phyloP scores from a whole-genome alignment of 495 filamentous ascomycete genomes.

The Amphirosellinia nigrospora region DNA sequence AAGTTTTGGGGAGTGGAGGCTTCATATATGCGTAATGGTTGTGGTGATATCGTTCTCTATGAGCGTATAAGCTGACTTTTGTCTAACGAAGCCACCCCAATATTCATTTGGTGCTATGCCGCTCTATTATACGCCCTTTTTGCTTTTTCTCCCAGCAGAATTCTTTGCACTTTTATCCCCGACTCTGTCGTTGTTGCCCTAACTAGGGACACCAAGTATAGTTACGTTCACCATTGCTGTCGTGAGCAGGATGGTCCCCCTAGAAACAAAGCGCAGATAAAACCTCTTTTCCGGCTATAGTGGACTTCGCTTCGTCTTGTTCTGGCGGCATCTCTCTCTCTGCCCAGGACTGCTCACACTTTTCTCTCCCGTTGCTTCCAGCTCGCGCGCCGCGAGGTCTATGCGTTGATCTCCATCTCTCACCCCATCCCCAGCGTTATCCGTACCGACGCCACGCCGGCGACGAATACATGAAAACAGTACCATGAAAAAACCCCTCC shows the following conservation, averaged over 20 bases:
- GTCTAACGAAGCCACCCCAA: not conserved
- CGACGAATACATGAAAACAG: no score
- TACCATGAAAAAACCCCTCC: no score
- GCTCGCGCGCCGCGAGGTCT: not conserved
- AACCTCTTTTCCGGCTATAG: no score
- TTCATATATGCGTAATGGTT: not conserved
- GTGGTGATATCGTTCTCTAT: not conserved
- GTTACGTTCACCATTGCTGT: not conserved
- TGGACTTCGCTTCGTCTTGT: not conserved
- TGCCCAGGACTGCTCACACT: not conserved
- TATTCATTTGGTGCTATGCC: not conserved
- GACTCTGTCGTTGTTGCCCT: not conserved
- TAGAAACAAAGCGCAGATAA: no score
- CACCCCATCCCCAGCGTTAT: not conserved
- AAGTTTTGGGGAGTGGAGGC: not conserved
- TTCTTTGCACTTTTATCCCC: not conserved
- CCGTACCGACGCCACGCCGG: no score
- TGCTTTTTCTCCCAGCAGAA: no score
- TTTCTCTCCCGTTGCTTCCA: slow-evolving; percentile 9
- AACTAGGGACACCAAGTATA: not conserved
- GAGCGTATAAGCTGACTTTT: not conserved
- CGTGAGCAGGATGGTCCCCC: not conserved
- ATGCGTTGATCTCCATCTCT: not conserved
- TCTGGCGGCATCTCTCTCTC: not conserved
- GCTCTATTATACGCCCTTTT: not conserved